Conservation (phyloP, 202 grass and related monocot genomes). For the Dendrocalamus latiflorus region DNA sequence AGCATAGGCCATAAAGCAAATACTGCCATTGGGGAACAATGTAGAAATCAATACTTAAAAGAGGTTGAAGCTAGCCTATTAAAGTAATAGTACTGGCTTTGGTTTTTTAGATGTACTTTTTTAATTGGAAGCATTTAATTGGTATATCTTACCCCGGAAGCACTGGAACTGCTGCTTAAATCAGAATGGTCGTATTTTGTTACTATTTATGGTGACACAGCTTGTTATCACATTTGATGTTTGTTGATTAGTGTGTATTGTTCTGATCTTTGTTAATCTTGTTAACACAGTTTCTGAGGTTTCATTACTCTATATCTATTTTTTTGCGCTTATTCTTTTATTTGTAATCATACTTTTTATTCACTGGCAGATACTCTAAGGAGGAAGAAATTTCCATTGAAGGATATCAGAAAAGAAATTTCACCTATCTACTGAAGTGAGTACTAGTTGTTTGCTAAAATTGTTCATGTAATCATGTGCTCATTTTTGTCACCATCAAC, state of each 20-base stretch:
- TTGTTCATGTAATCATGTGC: neutral
- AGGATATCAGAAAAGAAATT: conserved; percentile 71
- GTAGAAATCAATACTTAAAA: neutral
- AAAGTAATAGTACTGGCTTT: neutral
- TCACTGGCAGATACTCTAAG: conserved; percentile 68
- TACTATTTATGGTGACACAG: neutral
- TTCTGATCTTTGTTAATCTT: neutral
- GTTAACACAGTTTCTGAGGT: neutral
- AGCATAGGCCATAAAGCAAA: neutral
- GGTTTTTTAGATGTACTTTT: neutral
- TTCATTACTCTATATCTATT: neutral
- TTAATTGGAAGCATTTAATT: neutral
- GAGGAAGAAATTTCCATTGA: conserved; percentile 69
- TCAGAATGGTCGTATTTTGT: neutral
- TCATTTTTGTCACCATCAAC: neutral
- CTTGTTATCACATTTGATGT: neutral
- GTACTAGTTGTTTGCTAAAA: conserved; percentile 21
- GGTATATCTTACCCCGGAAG: neutral
- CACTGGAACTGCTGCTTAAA: neutral
- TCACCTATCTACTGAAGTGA: conserved; percentile 88
- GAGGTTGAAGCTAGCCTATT: neutral
- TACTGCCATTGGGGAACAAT: neutral
- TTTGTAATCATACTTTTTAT: neutral
- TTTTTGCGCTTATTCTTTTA: neutral
- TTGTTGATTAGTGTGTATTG: neutral